Evolutionary conservation across 352 stramenopile species (phyloP), one percentile per base, ranked within the genome.

Genomic region (Phytophthora litchii): DNA sequence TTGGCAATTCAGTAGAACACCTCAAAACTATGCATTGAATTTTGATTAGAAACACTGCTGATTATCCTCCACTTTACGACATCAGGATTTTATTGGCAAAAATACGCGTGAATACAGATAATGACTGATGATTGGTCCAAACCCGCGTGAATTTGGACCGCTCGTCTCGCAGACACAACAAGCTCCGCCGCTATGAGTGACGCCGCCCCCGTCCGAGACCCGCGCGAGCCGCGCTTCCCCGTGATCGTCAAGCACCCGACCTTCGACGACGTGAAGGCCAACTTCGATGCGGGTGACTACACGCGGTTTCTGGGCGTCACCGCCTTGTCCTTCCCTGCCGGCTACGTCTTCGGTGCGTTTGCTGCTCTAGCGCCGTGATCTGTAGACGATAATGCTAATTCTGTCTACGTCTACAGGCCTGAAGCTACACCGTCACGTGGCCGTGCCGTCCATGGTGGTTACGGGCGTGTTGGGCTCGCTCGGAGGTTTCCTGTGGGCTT

Each of bases 241-340:
- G 81, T 94, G 67, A 89, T 88, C 71, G 79, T 85, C 21, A 74
- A 89, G 72, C 78, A 94, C 68, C 84, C 84, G 59, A 89, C 72
- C 51, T 92, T 84, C 63, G 76, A 62, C 40, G 83, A 94, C 58
- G 59, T 88, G 35, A 84, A 83, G 57, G 38, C 41, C 54, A 92
- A 92, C 77, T 92, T 91, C 49, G 75, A 68, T 55, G 54, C 65
- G 32, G 56, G 49, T 23, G 86, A 94, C 72, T 91, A 92, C 67
- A 43, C 76, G 51, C 72, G 80, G 47, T 91, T 72, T 68, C 52
- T 74, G 37, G 74, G 76, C 51, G 47, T 89, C 45, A 88, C 67
- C 29, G 83, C 79, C 12, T 58, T 76, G 31, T 94, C 85, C 37
- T 89, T 92, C 67, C 80, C 79, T 29, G 64, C 80, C 16, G 85